Base-by-base conservation (phyloP, 108 stramenopile genomes). In the Aurantiochytrium sp. region DNA sequence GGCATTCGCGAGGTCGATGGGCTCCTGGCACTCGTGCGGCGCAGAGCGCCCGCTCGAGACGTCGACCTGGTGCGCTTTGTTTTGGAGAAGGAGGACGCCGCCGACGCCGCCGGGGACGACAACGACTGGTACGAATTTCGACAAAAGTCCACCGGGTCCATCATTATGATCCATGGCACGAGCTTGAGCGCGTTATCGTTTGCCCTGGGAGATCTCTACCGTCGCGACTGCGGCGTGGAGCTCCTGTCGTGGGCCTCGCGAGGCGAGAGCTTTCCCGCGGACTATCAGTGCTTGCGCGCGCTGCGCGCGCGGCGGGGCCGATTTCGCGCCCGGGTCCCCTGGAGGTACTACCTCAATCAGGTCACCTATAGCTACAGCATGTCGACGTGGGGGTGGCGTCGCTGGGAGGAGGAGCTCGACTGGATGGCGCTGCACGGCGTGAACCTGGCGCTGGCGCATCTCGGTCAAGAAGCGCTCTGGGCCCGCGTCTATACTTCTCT, bases 381-480 rank as follows among this genome's bases (percentile, higher is more conserved):
- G 87, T 91, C 92, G 12, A 92, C 91, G 92, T 91, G 91, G 87
- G 90, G 90, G 41, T 87, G 85, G 69, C 10, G 42, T 53, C 89
- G 85, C 41, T 93, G 93, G 93, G 81, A 90, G 55, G 55, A 53
- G 4, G 89, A 91, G 54, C 89, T 93, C 30, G 93, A 93, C 87
- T 92, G 92, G 91, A 68, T 92, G 69, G 90, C 90, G 0, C 48
- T 93, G 4, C 91, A 85, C 32, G 93, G 93, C 17, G 89, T 92
- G 54, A 93, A 93, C 59, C 65, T 93, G 37, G 45, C 92, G 27
- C 90, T 92, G 39, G 55, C 88, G 34, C 86, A 90, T 53, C 89
- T 90, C 42, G 93, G 93, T 37, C 93, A 93, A 81, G 93, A 93
- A 88, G 68, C 55, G 42, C 86, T 93, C 55, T 91, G 89, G 68